A percentile compares a stretch with the other conserved stretches of the same genome.
phyloP scores from a whole-genome alignment of 371 early-diverging fungal species.

The Apophysomyces trapeziformis region DNA sequence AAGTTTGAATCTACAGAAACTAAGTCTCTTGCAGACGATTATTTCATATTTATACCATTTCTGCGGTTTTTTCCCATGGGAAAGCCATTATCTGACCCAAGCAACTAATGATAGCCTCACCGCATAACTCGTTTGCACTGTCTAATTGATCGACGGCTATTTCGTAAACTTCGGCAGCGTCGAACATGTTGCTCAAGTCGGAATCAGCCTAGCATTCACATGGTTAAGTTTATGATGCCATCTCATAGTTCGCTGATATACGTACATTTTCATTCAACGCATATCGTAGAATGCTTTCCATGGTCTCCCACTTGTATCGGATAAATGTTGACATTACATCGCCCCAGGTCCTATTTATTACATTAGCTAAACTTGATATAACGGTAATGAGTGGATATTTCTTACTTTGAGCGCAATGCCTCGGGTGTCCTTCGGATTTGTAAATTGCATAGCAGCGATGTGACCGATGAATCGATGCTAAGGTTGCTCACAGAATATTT shows the following conservation, averaged over 20 bases:
- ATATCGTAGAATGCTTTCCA: conserved; percentile 35
- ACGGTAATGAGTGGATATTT: neutral
- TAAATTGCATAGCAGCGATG: conserved; percentile 22
- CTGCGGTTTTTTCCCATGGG: conserved; percentile 37
- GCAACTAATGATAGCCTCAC: conserved; percentile 41
- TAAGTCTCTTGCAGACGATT: conserved; percentile 1
- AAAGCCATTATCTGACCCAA: conserved; percentile 32
- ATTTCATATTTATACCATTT: conserved; percentile 20
- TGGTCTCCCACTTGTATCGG: conserved; percentile 42
- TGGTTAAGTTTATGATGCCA: neutral
- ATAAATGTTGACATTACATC: conserved; percentile 41
- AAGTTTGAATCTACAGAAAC: conserved; percentile 19
- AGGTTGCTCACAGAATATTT: conserved; percentile 17
- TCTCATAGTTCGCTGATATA: neutral
- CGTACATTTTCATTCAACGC: conserved; percentile 19
- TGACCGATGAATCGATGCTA: conserved; percentile 21
- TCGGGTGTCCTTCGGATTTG: conserved; percentile 40
- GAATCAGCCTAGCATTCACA: neutral
- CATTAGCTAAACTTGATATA: neutral
- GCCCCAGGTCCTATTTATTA: conserved; percentile 38
- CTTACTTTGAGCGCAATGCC: conserved; percentile 38
- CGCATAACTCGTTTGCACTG: conserved; percentile 43
- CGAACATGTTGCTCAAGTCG: conserved; percentile 20
- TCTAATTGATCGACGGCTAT: conserved; percentile 49
- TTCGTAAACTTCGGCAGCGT: conserved; percentile 34